phyloP scores from a whole-genome alignment of 805 yeast genomes.

The Metschnikowia koreensis region DNA sequence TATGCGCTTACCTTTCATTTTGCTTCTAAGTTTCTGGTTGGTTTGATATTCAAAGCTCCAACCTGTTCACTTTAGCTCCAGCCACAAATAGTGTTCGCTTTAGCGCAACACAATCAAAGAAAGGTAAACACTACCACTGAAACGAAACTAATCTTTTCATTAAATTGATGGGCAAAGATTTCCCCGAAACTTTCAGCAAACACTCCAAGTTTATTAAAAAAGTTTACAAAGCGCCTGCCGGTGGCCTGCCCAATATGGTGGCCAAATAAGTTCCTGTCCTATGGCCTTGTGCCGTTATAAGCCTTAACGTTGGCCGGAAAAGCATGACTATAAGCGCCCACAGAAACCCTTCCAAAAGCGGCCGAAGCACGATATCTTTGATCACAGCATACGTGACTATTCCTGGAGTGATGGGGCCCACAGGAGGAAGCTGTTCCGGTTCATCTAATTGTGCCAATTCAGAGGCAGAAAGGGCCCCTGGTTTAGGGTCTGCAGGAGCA shows the following conservation, averaged over 20 bases:
- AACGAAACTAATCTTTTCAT: too few relatives aligned
- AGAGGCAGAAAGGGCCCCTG: conserved; percentile 17
- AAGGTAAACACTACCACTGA: too few relatives aligned
- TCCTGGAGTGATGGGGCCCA: conserved; percentile 42
- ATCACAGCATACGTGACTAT: conserved; percentile 48
- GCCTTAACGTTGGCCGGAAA: conserved; percentile 13
- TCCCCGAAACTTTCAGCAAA: too few relatives aligned
- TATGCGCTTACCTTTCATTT: too few relatives aligned
- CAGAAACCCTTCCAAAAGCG: conserved; percentile 51
- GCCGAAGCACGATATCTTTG: conserved; percentile 53
- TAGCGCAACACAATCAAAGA: too few relatives aligned
- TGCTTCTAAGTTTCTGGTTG: too few relatives aligned
- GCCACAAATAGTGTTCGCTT: too few relatives aligned
- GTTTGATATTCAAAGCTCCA: too few relatives aligned
- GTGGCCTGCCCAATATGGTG: conserved; percentile 9
- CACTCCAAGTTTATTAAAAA: too few relatives aligned
- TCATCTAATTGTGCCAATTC: conserved; percentile 21
- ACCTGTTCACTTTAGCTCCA: too few relatives aligned
- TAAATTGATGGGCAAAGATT: too few relatives aligned
- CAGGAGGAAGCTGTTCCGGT: conserved; percentile 19
- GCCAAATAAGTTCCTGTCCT: conserved; percentile 12
- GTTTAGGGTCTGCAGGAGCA: conserved; percentile 24
- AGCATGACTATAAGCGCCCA: conserved; percentile 26
- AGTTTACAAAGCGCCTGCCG: background rate
- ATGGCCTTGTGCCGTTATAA: conserved; percentile 14